Percentiles rank a stretch among this genome's conserved stretches.
These are phyloP conservation scores for Fomitiporia mediterranea DNA, from an alignment of 1,284 basidiomycete species.

Conservation along the genomic window DNA sequence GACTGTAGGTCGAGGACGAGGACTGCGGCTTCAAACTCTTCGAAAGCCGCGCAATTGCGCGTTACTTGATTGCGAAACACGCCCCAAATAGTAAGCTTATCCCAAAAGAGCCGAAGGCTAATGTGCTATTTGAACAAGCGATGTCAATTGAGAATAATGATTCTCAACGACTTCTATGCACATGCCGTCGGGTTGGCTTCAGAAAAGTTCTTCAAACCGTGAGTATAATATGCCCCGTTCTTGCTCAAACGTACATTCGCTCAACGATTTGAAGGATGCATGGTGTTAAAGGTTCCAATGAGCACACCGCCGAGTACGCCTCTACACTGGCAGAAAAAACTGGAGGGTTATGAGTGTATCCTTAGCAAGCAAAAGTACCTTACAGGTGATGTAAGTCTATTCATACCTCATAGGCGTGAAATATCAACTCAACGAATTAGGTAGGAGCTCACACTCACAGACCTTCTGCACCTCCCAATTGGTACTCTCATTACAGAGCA, in stretches of 20 bases:
- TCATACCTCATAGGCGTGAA: background rate
- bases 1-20: constrained; percentile 19
- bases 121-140: constrained; percentile 33
- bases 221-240: constrained; percentile 24
- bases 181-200: constrained; percentile 25
- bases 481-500: constrained; percentile 2
- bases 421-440: background rate
- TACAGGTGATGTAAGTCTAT: constrained; percentile 36
- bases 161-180: constrained; percentile 37
- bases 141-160: constrained; percentile 37
- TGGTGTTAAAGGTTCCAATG: constrained; percentile 24
- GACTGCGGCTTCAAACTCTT: constrained; percentile 23
- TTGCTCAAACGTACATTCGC: background rate
- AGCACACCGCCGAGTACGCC: constrained; percentile 25
- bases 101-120: constrained; percentile 26
- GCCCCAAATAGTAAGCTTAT: constrained; percentile 15
- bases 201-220: constrained; percentile 29
- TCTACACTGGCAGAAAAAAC: constrained; percentile 30
- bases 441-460: constrained; percentile 25
- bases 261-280: constrained; percentile 25
- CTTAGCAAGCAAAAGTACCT: constrained; percentile 45
- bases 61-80: constrained; percentile 31
- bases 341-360: constrained; percentile 45
- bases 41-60: constrained; percentile 34
- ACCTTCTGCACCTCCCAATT: constrained; percentile 16